Conservation (phyloP, 345 rosid genomes). For the Boechera retrofracta region DNA sequence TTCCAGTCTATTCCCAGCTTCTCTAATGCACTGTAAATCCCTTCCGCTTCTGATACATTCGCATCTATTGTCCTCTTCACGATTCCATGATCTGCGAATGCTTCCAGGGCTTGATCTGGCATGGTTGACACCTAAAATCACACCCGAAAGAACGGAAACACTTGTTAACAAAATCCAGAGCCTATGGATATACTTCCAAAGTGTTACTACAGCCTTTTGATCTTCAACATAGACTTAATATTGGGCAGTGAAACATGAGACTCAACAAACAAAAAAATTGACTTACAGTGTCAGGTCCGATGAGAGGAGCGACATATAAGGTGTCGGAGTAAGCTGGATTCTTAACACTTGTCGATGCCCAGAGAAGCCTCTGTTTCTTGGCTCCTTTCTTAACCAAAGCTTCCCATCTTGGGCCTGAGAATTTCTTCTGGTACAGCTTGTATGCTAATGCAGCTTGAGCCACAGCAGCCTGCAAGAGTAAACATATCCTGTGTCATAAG, state of each 20-base stretch:
- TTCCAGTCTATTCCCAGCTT: constrained; percentile 93
- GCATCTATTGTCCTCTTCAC: constrained; percentile 93
- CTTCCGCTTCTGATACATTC: constrained; percentile 89
- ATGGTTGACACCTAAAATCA: constrained; percentile 82
- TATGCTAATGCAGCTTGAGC: constrained; percentile 97
- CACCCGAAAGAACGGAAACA: not conserved
- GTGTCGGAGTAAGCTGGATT: constrained; percentile 96
- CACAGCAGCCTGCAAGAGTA: constrained; percentile 77
- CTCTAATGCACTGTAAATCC: constrained; percentile 93
- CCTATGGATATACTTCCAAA: not conserved
- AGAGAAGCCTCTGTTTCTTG: constrained; percentile 91
- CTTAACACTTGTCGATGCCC: constrained; percentile 99
- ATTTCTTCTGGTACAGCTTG: constrained; percentile 95
- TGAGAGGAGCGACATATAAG: constrained; percentile 86
- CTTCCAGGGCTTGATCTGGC: constrained; percentile 99
- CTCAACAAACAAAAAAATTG: not conserved
- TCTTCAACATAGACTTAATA: not conserved
- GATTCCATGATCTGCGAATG: constrained; percentile 79
- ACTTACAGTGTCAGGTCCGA: constrained; percentile 93
- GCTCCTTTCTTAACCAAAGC: constrained; percentile 95
- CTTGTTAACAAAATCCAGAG: constrained; percentile 16
- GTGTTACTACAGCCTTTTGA: not conserved
- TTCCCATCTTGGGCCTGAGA: constrained; percentile 98
- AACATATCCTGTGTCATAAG: constrained; percentile 15
- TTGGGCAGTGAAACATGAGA: not conserved